phyloP scores from a whole-genome alignment of 306 rosid genomes.

The Citrullus mucosospermus region DNA sequence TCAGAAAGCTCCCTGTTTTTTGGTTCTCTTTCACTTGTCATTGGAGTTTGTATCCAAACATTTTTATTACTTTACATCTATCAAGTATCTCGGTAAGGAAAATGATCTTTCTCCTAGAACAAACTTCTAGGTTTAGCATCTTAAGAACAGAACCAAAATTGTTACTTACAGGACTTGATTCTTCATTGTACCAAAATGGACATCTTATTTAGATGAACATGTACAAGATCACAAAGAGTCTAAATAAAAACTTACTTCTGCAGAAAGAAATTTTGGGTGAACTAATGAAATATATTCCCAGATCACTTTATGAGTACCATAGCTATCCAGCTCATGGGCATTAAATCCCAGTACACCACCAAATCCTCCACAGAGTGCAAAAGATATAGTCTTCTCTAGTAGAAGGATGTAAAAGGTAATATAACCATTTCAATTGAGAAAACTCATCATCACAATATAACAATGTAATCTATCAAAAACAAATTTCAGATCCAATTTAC shows the following conservation, averaged over 20 bases:
- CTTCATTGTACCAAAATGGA: background rate
- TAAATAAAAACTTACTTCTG: background rate
- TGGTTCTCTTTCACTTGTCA: background rate
- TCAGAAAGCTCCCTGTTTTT: background rate
- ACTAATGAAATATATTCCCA: background rate
- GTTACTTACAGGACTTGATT: background rate
- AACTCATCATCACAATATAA: background rate
- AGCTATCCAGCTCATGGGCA: background rate
- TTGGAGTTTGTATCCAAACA: background rate
- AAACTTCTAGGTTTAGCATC: background rate
- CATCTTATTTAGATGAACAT: background rate
- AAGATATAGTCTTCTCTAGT: background rate
- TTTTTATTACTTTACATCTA: background rate
- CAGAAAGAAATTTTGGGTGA: background rate
- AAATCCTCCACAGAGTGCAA: background rate
- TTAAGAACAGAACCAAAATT: background rate
- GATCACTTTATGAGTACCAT: background rate
- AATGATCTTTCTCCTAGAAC: background rate
- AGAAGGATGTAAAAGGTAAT: background rate
- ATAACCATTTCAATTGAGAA: background rate
- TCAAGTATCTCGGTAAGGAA: background rate
- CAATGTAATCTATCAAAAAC: background rate
- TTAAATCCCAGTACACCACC: background rate
- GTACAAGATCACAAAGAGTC: background rate
- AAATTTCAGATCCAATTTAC: background rate